Evolutionary conservation across 1,284 basidiomycete species (phyloP).

Genomic region (Leccinum angustisporum): DNA sequence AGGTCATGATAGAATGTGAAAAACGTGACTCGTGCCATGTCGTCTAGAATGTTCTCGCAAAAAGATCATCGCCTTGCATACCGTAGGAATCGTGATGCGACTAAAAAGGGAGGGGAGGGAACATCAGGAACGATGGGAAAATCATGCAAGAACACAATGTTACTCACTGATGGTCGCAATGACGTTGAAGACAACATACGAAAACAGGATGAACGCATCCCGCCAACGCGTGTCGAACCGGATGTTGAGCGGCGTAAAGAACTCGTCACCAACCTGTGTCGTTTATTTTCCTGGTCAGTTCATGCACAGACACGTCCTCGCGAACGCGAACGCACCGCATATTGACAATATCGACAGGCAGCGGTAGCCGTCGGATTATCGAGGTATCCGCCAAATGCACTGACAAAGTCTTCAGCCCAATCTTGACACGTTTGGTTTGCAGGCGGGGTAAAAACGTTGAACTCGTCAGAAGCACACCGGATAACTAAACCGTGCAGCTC

Average conservation of each 20-base stretch:
- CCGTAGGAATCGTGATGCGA: conserved; percentile 75
- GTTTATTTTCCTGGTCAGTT: conserved; percentile 5
- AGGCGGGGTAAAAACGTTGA: conserved; percentile 69
- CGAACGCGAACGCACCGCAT: conserved; percentile 34
- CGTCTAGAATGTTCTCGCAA: neutral
- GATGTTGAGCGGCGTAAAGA: conserved; percentile 71
- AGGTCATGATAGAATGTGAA: neutral
- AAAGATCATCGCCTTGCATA: conserved; percentile 58
- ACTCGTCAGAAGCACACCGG: conserved; percentile 67
- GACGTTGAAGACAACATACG: conserved; percentile 73
- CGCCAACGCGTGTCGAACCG: conserved; percentile 66
- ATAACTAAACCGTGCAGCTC: conserved; percentile 78
- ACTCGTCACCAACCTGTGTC: conserved; percentile 61
- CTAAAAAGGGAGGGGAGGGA: conserved; percentile 22
- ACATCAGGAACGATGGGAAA: conserved; percentile 4
- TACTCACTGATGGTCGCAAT: conserved; percentile 62
- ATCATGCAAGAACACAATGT: neutral
- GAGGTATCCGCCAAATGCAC: conserved; percentile 73
- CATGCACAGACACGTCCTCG: neutral
- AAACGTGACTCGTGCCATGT: conserved; percentile 1
- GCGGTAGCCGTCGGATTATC: conserved; percentile 64
- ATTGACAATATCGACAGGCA: conserved; percentile 76
- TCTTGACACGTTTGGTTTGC: conserved; percentile 69
- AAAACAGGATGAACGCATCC: conserved; percentile 71
- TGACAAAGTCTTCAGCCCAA: conserved; percentile 72